Evolutionary conservation across 2,329 filamentous ascomycete genomes (phyloP), one percentile per base, ranked within the genome.

Genomic region (Fusarium verrucosum): DNA sequence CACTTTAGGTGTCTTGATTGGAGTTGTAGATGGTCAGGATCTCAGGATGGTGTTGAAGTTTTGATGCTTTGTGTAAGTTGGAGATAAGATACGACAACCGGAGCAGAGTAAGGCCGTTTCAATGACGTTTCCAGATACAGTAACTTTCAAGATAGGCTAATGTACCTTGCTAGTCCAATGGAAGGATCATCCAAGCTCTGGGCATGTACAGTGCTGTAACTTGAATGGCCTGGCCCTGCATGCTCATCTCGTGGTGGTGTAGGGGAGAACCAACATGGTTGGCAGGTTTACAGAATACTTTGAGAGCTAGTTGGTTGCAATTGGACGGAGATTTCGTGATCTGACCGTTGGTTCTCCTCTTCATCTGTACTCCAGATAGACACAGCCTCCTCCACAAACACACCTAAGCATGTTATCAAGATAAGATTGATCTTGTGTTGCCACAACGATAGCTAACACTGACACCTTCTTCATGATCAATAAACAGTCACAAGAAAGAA

Each of bases 101-200:
- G 47, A 38, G 30, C 20, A 61, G 41, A 47, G 40, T 40, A 52
- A 23, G 30, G 17, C 19, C 25, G 33, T n/a, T n/a, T n/a, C n/a
- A 36, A 59, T 44, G 44, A 38, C 36, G 45, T 42, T 46, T 42
- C 35, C 23, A 22, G 42, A 52, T 35, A 37, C 36, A 47, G 44
- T 23, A 46, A 53, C 16, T 26, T 17, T 50, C 19, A 28, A 66
- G 63, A 66, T 60, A 50, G 58, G 58, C 58, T 51, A 55, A 58
- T 47, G 35, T 53, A 44, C 32, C 51, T 50, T 52, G 64, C 19
- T 30, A 41, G 40, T 36, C 37, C 42, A 50, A 58, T 49, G 47
- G 38, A 42, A 51, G 43, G 33, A 40, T 50, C 43, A 44, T 53
- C 47, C 38, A 26, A 30, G 56, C 46, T 58, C 49, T 42, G 51